Evolutionary conservation across 2,329 filamentous ascomycete species (phyloP), one percentile per base, ranked within the genome.

Genomic region (Chalaropsis thielavioides): DNA sequence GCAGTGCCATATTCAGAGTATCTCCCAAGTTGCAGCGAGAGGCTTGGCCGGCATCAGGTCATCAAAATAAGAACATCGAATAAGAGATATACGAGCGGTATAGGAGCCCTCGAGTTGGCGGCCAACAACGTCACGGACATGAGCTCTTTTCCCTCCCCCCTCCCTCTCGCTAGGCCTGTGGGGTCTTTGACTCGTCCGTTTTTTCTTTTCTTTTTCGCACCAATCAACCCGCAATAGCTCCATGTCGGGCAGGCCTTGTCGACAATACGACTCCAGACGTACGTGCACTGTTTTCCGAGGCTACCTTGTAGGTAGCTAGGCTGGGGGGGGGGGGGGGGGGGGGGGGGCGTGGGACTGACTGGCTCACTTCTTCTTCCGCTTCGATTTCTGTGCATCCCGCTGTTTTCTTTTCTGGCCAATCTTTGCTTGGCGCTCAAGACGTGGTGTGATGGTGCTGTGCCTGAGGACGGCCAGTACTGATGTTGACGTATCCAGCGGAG

Each of bases 181-280:
- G 15, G 43, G 11, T 44, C 24, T 46, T 62, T 41, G 8, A 41
- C 58, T 60, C 58, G 58, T 40, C 31, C n/a, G 35, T 40, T 41
- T 41, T 41, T 40, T 41, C 22, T 41, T n/a, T 10, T 46, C n/a
- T 46, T 40, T 22, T 60, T 41, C 58, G 17, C 58, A 22, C 58
- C 13, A 41, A 19, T 41, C 31, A 31, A 22, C n/a, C 19, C n/a
- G 38, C 35, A 60, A 60, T 22, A 41, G 58, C 31, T 41, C 35
- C 19, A 60, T 27, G 19, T 54, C 49, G 49, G 49, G 49, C 49
- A 54, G 24, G 49, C 49, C 49, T 54, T 54, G 49, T 54, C 49
- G 49, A 54, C 49, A 54, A 54, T 54, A 54, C 49, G 49, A 54
- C 49, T 54, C 49, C 49, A 54, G 49, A 27, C 49, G 49, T 54